phyloP scores from a whole-genome alignment of 768 basidiomycete species.

The Tremella fuciformis region DNA sequence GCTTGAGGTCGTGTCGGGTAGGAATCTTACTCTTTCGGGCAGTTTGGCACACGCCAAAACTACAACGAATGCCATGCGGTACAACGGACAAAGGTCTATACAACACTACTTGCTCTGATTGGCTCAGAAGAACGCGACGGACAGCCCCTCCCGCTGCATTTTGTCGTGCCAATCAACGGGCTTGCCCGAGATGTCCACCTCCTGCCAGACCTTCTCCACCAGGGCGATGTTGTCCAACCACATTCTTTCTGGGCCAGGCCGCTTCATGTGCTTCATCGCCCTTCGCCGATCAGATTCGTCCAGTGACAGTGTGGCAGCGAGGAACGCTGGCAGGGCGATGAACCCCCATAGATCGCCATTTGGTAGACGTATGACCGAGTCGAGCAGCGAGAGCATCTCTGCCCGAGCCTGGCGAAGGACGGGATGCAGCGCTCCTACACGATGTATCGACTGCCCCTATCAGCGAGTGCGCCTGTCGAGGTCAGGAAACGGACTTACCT shows the following conservation, averaged over 20 bases:
- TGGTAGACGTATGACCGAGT: slow-evolving; percentile 20
- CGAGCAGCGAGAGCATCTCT: slow-evolving; percentile 24
- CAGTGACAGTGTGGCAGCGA: slow-evolving; percentile 22
- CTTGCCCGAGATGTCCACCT: slow-evolving; percentile 25
- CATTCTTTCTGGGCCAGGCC: slow-evolving; percentile 25
- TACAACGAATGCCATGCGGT: neutral
- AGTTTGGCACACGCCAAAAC: too few relatives aligned
- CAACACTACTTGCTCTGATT: too few relatives aligned
- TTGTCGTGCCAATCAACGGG: slow-evolving; percentile 32
- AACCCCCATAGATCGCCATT: slow-evolving; percentile 28
- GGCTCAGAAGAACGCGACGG: slow-evolving; percentile 20
- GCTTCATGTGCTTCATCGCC: slow-evolving; percentile 18
- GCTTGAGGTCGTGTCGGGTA: too few relatives aligned
- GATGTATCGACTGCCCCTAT: slow-evolving; percentile 14
- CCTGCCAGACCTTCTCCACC: slow-evolving; percentile 30
- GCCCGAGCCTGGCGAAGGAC: slow-evolving; percentile 17
- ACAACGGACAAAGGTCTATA: too few relatives aligned
- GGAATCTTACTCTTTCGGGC: too few relatives aligned
- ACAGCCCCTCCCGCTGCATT: slow-evolving; percentile 26
- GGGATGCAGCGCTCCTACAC: slow-evolving; percentile 26
- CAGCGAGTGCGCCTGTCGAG: neutral
- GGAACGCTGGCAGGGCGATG: slow-evolving; percentile 27
- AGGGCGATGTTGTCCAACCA: slow-evolving; percentile 30
- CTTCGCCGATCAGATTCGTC: slow-evolving; percentile 20
- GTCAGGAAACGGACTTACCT: slow-evolving; percentile 4